Percentiles rank a stretch among this genome's conserved stretches.
phyloP scores from a whole-genome alignment of 257 asterid species.

The Ajuga chamaepitys region DNA sequence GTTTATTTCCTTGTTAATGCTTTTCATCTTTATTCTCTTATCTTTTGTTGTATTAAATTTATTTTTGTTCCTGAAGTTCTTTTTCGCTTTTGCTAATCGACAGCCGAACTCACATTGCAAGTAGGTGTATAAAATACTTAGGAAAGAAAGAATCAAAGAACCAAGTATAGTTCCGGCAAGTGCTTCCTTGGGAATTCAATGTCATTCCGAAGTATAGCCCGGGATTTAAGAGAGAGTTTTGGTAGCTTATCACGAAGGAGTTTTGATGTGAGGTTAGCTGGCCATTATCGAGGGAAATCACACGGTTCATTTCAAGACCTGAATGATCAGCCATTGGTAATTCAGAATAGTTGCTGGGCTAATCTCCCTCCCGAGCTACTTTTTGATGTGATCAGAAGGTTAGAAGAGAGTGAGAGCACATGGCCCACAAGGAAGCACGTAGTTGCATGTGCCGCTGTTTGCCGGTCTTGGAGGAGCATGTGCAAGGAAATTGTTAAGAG shows the following conservation, averaged over 20 bases:
- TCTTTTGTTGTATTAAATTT: slow-evolving; percentile 20
- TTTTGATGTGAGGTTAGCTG: slow-evolving; percentile 40
- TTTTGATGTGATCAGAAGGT: slow-evolving; percentile 42
- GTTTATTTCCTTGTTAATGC: slow-evolving; percentile 16
- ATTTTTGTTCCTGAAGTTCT: slow-evolving; percentile 12
- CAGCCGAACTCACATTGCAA: slow-evolving; percentile 28
- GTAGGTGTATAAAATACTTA: slow-evolving; percentile 13
- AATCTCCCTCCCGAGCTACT: slow-evolving; percentile 52
- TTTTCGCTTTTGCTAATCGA: slow-evolving; percentile 15
- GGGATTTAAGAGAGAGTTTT: slow-evolving; percentile 45
- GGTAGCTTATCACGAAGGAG: slow-evolving; percentile 52
- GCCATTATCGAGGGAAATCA: slow-evolving; percentile 46
- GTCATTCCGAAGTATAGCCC: slow-evolving; percentile 61
- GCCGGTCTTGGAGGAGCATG: slow-evolving; percentile 53
- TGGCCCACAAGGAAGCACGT: slow-evolving; percentile 58
- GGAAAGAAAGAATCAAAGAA: slow-evolving; percentile 12
- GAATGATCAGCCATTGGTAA: slow-evolving; percentile 29
- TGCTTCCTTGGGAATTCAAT: slow-evolving; percentile 17
- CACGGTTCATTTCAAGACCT: slow-evolving; percentile 33
- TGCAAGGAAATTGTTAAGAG: slow-evolving; percentile 44
- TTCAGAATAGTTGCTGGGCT: slow-evolving; percentile 49
- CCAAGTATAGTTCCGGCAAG: not conserved
- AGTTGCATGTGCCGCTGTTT: slow-evolving; percentile 49
- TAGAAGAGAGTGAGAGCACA: slow-evolving; percentile 54
- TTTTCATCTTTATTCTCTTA: slow-evolving; percentile 30